Percentiles rank a stretch among this genome's conserved stretches.
These are phyloP conservation scores for Bacidia rubella DNA, from an alignment of 495 filamentous ascomycete species.

Conservation along the genomic window DNA sequence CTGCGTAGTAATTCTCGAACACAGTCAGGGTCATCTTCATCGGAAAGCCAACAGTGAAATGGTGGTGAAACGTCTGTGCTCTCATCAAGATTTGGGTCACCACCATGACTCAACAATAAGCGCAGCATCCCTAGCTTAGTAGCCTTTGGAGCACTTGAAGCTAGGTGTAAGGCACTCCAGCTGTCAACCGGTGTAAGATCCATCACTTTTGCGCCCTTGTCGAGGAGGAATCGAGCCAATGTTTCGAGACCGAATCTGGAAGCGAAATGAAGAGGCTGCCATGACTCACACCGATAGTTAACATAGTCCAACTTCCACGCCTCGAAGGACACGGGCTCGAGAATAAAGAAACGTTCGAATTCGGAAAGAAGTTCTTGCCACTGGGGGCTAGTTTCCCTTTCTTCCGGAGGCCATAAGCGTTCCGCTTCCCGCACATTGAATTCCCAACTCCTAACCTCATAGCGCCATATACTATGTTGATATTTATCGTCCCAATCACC, in stretches of 20 bases:
- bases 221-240: conserved; percentile 4
- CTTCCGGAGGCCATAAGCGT: conserved; percentile 7
- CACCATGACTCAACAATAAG: neutral
- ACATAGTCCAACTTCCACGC: conserved; percentile 3
- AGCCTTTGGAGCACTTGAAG: neutral
- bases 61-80: neutral
- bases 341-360: conserved; percentile 10
- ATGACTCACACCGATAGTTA: neutral
- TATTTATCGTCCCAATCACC: neutral
- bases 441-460: conserved; percentile 8
- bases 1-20: conserved; percentile 9
- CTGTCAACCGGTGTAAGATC: neutral
- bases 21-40: conserved; percentile 6
- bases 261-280: neutral
- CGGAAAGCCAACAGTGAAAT: conserved; percentile 11
- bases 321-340: neutral
- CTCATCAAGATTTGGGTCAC: neutral
- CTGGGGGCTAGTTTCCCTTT: conserved; percentile 6
- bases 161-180: conserved; percentile 2
- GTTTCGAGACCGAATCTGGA: neutral
- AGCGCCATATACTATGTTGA: neutral
- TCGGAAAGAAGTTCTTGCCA: conserved; percentile 9
- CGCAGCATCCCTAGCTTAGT: neutral
- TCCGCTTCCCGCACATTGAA: conserved; percentile 12
- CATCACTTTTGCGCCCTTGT: conserved; percentile 8